Base-by-base conservation (phyloP, 108 stramenopile species). In the Fragilaria crotonensis region DNA sequence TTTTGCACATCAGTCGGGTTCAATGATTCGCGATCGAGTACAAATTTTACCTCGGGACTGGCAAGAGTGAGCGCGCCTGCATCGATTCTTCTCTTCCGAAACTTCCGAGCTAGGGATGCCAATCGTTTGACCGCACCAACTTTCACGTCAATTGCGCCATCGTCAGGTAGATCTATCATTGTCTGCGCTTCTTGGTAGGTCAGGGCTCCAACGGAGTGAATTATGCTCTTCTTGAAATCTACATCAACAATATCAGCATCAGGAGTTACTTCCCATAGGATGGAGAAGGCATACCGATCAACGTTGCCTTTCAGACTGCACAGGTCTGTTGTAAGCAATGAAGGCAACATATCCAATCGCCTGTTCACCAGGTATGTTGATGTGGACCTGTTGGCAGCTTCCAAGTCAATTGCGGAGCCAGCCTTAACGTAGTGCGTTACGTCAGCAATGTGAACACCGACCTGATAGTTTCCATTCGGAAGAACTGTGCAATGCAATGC, bases 361-460 rank as follows among this genome's bases (percentile, higher is more conserved):
- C 89, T 87, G 54, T 98, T 95, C 36, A 98, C 95, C 28, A 99
- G 79, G 67, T 99, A 99, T 3, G 97, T 97, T 11, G 96, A 97
- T 9, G 98, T 99, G 11, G 92, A 89, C 30, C 98, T 81, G 60
- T 87, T 85, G 5, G 91, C 89, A 2, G 98, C 98, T 75, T 99
- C 97, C 47, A 86, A 61, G 71, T 99, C 97, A 32, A 99, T 85
- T 1, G 96, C 90, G 19, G 81, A 84, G 19, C 90, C 95, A 14
- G 93, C 74, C 45, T 81, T 71, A 4, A 98, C 96, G 55, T 98
- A 99, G 62, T 98, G 94, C n/a, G 95, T 93, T 7, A 99, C 99
- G 59, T 99, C 99, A 0, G 99, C 97, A 68, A 99, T 99, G 57
- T 98, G 97, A 18, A 99, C 97, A 0, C 99, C 99, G 4, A 96